Percentiles rank a stretch among this genome's conserved stretches.
Evolutionary conservation across 495 filamentous ascomycete genomes (phyloP).

Genomic region (Aspergillus affinis): DNA sequence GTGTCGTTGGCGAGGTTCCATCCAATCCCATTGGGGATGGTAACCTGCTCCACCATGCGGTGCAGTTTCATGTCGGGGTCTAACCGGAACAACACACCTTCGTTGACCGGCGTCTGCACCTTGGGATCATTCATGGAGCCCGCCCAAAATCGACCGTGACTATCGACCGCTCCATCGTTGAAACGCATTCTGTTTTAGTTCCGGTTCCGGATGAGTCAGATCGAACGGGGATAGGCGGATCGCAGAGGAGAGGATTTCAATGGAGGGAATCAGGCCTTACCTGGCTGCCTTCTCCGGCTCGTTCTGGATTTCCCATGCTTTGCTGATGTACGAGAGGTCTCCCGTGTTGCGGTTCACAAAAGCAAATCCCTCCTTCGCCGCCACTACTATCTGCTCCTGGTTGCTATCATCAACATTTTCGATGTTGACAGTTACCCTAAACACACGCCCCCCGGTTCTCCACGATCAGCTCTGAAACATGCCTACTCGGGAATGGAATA

Average conservation of each 20-base stretch:
- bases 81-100: constrained; percentile 62
- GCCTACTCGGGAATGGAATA: constrained; percentile 5
- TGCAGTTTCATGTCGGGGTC: constrained; percentile 61
- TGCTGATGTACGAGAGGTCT: constrained; percentile 58
- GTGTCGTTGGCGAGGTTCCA: constrained; percentile 70
- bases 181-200: constrained; percentile 51
- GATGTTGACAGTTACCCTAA: constrained; percentile 79
- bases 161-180: constrained; percentile 85
- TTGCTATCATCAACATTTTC: constrained; percentile 58
- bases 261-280: constrained; percentile 26
- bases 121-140: constrained; percentile 82
- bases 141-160: constrained; percentile 80
- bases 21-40: constrained; percentile 85
- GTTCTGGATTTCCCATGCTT: constrained; percentile 51
- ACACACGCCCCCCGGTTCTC: constrained; percentile 1
- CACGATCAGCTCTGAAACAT: constrained; percentile 10
- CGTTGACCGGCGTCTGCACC: constrained; percentile 31
- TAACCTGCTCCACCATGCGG: constrained; percentile 59
- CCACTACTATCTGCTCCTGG: constrained; percentile 66
- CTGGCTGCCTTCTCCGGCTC: constrained; percentile 47
- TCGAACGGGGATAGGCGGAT: neutral
- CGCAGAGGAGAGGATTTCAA: neutral
- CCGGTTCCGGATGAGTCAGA: constrained; percentile 14
- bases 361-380: constrained; percentile 78
- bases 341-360: constrained; percentile 68